Base-by-base conservation (phyloP, 257 asterid species). In the Asclepias syriaca region DNA sequence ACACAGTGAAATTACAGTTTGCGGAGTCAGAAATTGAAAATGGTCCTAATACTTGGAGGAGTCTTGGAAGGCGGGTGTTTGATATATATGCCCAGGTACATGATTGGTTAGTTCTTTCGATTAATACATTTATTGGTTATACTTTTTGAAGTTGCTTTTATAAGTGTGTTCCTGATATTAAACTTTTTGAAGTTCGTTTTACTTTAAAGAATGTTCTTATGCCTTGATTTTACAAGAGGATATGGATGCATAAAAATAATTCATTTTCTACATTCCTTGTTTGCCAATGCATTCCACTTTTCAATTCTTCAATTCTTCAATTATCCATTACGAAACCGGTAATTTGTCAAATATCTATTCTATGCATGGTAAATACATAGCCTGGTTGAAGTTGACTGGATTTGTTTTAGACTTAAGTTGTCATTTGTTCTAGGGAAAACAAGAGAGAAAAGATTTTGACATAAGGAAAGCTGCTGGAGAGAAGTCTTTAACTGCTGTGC, bases 61-160 rank as follows among this genome's bases (percentile, higher is more conserved):
- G 95, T 75, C 80, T 84, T 69, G 98, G 98, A 76, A 87, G 90
- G 80, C 96, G 96, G n/a, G 70, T 87, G 50, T 92, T 92, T 76
- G 87, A 92, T 77, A 80, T 92, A 65, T 92, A 90, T 69, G 74
- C 87, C 69, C 98, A 92, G 98, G 98, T 90, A 24, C 39, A 75
- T 53, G 27, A 22, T 22, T 16, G 39, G 11, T 1, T 22, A 27
- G 22, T 4, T 46, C 19, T 66, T 18, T 9, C 32, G 16, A 27
- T 32, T 21, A 9, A 21, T 69, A 21, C 21, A 24, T 39, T n/a
- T 13, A 37, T n/a, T 32, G 22, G 46, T 46, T 16, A 51, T 51
- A 51, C 2, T 16, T 51, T 51, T 16, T 51, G 19, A 49, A 49
- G 53, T 49, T 49, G 53, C 39, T 34, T 34, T 34, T 34, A 32